Conservation (phyloP, 257 asterid species). For the Jacaranda copaia region DNA sequence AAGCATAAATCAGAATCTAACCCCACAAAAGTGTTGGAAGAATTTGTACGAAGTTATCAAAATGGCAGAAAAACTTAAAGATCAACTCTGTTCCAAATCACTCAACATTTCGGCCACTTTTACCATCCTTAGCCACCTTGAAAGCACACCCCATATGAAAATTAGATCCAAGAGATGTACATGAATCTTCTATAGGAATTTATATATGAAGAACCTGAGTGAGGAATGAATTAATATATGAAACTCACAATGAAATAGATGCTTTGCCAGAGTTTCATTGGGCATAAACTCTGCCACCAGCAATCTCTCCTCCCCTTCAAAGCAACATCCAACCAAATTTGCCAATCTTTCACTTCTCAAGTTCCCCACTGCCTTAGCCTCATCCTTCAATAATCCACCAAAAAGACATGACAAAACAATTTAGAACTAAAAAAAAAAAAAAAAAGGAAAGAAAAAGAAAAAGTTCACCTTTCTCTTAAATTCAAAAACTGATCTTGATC, state of each 20-base stretch:
- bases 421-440: not conserved
- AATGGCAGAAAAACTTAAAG: conserved; percentile 1
- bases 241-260: conserved; percentile 60
- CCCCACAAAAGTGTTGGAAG: not conserved
- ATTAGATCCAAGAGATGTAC: conserved; percentile 25
- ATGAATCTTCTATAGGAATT: not conserved
- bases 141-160: not conserved
- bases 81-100: not conserved
- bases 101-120: not conserved
- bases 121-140: not conserved
- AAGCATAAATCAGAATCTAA: conserved; percentile 11
- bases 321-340: conserved; percentile 59
- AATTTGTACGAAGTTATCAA: not conserved
- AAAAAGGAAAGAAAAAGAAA: not conserved
- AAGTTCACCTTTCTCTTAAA: not conserved
- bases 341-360: conserved; percentile 60
- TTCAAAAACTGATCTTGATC: conserved; percentile 31
- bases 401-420: conserved; percentile 10
- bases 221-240: not conserved
- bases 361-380: conserved; percentile 60
- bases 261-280: conserved; percentile 60
- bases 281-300: conserved; percentile 68
- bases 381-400: conserved; percentile 46
- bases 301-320: conserved; percentile 60
- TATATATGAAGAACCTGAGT: not conserved